Conservation (phyloP, 805 yeast genomes). For the Spathaspora hagerdaliae region DNA sequence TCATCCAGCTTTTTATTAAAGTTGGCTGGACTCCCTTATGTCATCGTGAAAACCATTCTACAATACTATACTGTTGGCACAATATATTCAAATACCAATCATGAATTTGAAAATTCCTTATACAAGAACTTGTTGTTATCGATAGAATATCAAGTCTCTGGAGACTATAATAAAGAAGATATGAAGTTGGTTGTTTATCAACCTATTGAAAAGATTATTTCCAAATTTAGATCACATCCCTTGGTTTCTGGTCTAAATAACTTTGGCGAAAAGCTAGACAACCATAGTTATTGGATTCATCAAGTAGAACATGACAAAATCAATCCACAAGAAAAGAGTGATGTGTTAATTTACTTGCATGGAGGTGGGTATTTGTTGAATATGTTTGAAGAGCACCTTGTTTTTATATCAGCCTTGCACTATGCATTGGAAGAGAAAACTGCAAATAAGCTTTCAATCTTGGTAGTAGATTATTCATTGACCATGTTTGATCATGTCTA, state of each 20-base stretch:
- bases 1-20: slow-evolving; percentile 17
- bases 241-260: slow-evolving; percentile 8
- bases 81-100: slow-evolving; percentile 20
- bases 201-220: slow-evolving; percentile 17
- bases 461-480: slow-evolving; percentile 29
- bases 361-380: slow-evolving; percentile 33
- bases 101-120: slow-evolving; percentile 24
- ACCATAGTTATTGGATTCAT: slow-evolving; percentile 30
- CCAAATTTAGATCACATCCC: slow-evolving; percentile 9
- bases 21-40: slow-evolving; percentile 21
- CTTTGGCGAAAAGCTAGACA: slow-evolving; percentile 17
- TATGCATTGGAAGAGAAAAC: slow-evolving; percentile 17
- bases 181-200: slow-evolving; percentile 16
- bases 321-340: neutral
- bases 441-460: slow-evolving; percentile 16
- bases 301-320: slow-evolving; percentile 15
- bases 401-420: slow-evolving; percentile 23
- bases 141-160: slow-evolving; percentile 23
- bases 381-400: slow-evolving; percentile 28
- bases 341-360: slow-evolving; percentile 25
- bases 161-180: slow-evolving; percentile 17
- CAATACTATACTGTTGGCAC: slow-evolving; percentile 33
- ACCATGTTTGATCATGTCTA: slow-evolving; percentile 24
- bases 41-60: slow-evolving; percentile 14
- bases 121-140: slow-evolving; percentile 26